Evolutionary conservation across 257 asterid genomes (phyloP).

Genomic region (Striga asiatica): DNA sequence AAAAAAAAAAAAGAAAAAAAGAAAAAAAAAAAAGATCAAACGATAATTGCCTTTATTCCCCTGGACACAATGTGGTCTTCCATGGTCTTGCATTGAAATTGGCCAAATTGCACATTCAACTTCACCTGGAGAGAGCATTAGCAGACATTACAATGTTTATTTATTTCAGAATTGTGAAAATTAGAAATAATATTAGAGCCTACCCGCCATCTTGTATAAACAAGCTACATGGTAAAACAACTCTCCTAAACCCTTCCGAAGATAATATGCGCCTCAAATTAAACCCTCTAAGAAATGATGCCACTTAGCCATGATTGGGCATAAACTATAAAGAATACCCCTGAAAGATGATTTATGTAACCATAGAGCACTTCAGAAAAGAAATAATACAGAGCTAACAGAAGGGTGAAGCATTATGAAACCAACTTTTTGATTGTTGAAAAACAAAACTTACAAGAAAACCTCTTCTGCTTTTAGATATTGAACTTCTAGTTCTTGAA

Average conservation of each 20-base stretch:
- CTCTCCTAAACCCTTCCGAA: too few relatives aligned
- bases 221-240: too few relatives aligned
- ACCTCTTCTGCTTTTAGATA: not conserved
- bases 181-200: not conserved
- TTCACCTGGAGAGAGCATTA: constrained; percentile 10
- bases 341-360: too few relatives aligned
- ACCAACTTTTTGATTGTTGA: not conserved
- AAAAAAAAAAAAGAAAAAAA: too few relatives aligned
- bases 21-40: not conserved
- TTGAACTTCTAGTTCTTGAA: not conserved
- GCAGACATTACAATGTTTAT: not conserved
- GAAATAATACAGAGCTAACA: not conserved
- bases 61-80: not conserved
- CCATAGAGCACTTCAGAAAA: not conserved
- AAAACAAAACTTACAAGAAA: not conserved
- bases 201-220: too few relatives aligned
- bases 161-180: not conserved
- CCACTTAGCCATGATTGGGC: not conserved
- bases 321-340: too few relatives aligned
- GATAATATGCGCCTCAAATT: too few relatives aligned
- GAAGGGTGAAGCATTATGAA: not conserved
- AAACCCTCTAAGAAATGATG: too few relatives aligned
- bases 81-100: not conserved
- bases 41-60: not conserved
- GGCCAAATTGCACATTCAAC: not conserved